Evolutionary conservation across 1,284 basidiomycete genomes (phyloP).

Genomic region (Ceratobasidium sp.): DNA sequence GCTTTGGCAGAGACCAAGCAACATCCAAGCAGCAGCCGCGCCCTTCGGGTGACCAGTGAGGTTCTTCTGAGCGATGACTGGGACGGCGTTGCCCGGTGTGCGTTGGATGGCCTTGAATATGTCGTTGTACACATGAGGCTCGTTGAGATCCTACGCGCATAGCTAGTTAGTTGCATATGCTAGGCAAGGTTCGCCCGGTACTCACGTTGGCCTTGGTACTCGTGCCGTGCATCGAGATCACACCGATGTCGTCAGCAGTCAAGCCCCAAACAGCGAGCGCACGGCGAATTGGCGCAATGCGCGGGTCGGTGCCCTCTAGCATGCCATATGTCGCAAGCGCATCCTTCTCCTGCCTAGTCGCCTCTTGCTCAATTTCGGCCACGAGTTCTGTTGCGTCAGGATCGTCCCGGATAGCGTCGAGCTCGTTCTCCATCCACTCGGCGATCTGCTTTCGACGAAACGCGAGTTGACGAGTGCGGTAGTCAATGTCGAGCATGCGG

Average conservation of each 20-base stretch:
- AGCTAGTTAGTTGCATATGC: slow-evolving; percentile 44
- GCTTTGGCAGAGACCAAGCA: slow-evolving; percentile 91
- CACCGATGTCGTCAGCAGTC: slow-evolving; percentile 90
- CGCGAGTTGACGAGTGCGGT: slow-evolving; percentile 88
- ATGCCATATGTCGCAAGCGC: slow-evolving; percentile 91
- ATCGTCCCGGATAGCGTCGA: slow-evolving; percentile 82
- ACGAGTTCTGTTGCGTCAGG: slow-evolving; percentile 70
- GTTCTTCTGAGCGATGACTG: slow-evolving; percentile 97
- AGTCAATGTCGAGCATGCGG: slow-evolving; percentile 82
- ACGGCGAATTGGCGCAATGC: slow-evolving; percentile 89
- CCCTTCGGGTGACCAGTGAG: slow-evolving; percentile 96
- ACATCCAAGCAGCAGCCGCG: slow-evolving; percentile 97
- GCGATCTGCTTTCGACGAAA: slow-evolving; percentile 95
- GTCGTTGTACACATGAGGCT: slow-evolving; percentile 96
- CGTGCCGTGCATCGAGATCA: slow-evolving; percentile 91
- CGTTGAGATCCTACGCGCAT: slow-evolving; percentile 86
- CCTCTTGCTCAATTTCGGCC: slow-evolving; percentile 88
- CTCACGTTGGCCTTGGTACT: slow-evolving; percentile 92
- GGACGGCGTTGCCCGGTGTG: slow-evolving; percentile 93
- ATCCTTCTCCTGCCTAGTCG: slow-evolving; percentile 89
- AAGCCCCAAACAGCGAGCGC: slow-evolving; percentile 97
- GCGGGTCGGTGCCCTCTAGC: slow-evolving; percentile 88
- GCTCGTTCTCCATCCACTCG: slow-evolving; percentile 92
- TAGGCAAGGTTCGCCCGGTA: slow-evolving; percentile 39
- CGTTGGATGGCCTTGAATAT: slow-evolving; percentile 90